Evolutionary conservation across 768 basidiomycete species (phyloP).

Genomic region (Phlegmacium glaucopus): DNA sequence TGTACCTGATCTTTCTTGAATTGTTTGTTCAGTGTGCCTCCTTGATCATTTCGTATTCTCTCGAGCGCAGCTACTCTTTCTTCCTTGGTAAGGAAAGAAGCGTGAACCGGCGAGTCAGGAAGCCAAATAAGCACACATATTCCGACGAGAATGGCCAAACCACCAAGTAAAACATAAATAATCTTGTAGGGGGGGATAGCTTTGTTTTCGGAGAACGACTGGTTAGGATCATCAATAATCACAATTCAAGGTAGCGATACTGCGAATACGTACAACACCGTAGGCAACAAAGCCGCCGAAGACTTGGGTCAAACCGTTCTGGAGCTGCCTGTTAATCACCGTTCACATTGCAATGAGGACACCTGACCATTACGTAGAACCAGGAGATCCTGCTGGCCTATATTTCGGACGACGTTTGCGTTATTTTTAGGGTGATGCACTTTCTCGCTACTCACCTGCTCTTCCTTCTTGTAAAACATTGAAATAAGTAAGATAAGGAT

Average conservation of each 20-base stretch:
- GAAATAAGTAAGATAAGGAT: slow-evolving; percentile 59
- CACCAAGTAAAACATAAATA: slow-evolving; percentile 58
- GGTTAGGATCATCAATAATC: too few species aligned
- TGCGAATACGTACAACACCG: too few species aligned
- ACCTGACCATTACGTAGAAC: slow-evolving; percentile 62
- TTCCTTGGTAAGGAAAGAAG: slow-evolving; percentile 50
- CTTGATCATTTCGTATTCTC: slow-evolving; percentile 63
- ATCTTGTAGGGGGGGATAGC: slow-evolving; percentile 56
- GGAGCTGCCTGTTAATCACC: background rate
- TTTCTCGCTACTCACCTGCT: slow-evolving; percentile 38
- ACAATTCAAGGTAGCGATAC: too few species aligned
- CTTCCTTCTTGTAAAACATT: slow-evolving; percentile 69
- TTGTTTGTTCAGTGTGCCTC: slow-evolving; percentile 58
- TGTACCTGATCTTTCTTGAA: slow-evolving; percentile 59
- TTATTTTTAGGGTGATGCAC: background rate
- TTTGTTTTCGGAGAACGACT: slow-evolving; percentile 49
- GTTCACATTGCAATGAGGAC: background rate
- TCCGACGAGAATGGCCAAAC: slow-evolving; percentile 56
- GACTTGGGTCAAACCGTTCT: slow-evolving; percentile 58
- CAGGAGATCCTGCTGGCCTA: slow-evolving; percentile 57
- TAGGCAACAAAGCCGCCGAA: slow-evolving; percentile 68
- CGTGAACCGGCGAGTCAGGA: slow-evolving; percentile 64
- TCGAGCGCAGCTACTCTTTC: slow-evolving; percentile 63
- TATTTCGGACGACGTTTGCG: background rate
- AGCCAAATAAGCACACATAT: slow-evolving; percentile 54